Evolutionary conservation across 2,329 filamentous ascomycete species (phyloP).

Genomic region (Exserohilum rostratum): DNA sequence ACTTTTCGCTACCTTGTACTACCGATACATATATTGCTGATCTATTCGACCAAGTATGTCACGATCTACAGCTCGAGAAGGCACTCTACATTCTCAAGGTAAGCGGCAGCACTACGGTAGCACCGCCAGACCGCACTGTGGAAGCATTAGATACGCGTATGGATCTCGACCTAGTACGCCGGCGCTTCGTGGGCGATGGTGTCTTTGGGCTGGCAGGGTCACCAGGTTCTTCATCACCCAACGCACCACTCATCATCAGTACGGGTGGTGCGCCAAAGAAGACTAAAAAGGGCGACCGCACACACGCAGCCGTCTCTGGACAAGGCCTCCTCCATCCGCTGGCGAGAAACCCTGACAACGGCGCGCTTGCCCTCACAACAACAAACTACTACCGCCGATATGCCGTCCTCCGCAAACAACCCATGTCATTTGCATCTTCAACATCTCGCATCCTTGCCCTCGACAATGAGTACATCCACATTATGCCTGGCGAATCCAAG

Average conservation of each 20-base stretch:
- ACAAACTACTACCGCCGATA: slow-evolving; percentile 70
- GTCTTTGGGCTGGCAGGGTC: slow-evolving; percentile 71
- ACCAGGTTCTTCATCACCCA: slow-evolving; percentile 72
- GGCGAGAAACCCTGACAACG: slow-evolving; percentile 61
- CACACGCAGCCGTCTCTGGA: slow-evolving; percentile 56
- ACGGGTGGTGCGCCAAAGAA: slow-evolving; percentile 57
- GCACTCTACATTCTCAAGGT: slow-evolving; percentile 79
- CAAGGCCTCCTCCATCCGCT: slow-evolving; percentile 64
- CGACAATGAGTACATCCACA: slow-evolving; percentile 85
- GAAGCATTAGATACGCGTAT: slow-evolving; percentile 76
- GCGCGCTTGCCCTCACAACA: slow-evolving; percentile 45
- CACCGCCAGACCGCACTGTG: slow-evolving; percentile 77
- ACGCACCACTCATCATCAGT: slow-evolving; percentile 64
- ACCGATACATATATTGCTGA: slow-evolving; percentile 85
- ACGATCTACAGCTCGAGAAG: slow-evolving; percentile 79
- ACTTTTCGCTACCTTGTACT: slow-evolving; percentile 75
- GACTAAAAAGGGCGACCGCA: slow-evolving; percentile 62
- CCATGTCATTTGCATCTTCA: slow-evolving; percentile 77
- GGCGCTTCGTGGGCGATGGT: slow-evolving; percentile 77
- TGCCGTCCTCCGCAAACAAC: slow-evolving; percentile 80
- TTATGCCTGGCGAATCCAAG: slow-evolving; percentile 69
- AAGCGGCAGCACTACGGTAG: slow-evolving; percentile 74
- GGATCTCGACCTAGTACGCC: slow-evolving; percentile 76
- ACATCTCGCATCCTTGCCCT: slow-evolving; percentile 79
- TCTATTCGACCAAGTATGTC: slow-evolving; percentile 78